Base-by-base conservation (phyloP, 805 yeast species). In the Barnettozyma populi region DNA sequence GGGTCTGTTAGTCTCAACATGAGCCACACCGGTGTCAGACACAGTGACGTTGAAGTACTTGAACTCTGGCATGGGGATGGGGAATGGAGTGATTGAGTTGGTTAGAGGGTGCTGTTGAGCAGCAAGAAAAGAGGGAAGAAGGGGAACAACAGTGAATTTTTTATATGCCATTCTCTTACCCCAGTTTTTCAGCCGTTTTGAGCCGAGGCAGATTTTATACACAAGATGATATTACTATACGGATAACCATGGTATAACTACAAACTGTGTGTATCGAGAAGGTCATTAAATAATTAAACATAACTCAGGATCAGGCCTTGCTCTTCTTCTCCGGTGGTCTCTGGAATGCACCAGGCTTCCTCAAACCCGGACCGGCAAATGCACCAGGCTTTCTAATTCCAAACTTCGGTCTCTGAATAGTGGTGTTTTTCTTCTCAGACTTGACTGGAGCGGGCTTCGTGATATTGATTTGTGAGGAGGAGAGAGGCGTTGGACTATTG, bases 1-100 rank as follows among this genome's bases (percentile, higher is more conserved):
- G 5, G 88, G 85, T 48, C 86, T 76, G 63, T 83, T 79, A 64
- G 82, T 67, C 59, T 79, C 75, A 19, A 86, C 74, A 47, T 79
- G 83, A 23, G 74, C 69, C 20, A 84, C 74, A 4, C 63, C 57
- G 54, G 68, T 56, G 40, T 19, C 29, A 13, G 49, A 29, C 11
- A 47, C 18, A 1, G 40, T 43, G 18, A 58, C 57, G 13, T 35
- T 49, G 48, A 60, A 62, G 44, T 58, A 50, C 4, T 50, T 36
- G 46, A 52, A 59, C 18, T 43, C 23, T 18, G 38, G 5, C 39
- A 41, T 41, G 32, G 13, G 6, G 4, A 29, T 29, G 32, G n/a
- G 5, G 16, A 4, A 24, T 10, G 20, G 6, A 20, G 2, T 19
- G 37, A 18, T 14, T 24, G 36, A 25, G n/a, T 16, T 16, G n/a